Evolutionary conservation across 2,329 filamentous ascomycete species (phyloP).

Genomic region (Cladosporium sp.): DNA sequence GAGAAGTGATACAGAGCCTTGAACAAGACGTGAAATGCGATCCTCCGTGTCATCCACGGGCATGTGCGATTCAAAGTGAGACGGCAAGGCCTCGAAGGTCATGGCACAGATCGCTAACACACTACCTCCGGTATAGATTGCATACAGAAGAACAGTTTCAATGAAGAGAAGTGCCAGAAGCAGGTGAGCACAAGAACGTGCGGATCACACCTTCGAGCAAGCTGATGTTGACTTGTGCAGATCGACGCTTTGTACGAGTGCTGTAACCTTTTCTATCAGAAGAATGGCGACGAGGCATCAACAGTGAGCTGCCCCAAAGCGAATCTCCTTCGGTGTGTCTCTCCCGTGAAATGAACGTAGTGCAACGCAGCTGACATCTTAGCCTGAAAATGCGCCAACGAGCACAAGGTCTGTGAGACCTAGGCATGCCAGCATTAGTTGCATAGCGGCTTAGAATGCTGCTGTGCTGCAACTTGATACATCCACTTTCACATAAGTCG

Average conservation of each 20-base stretch:
- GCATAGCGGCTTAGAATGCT: too few relatives aligned
- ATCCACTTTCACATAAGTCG: not conserved
- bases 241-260: slow-evolving; percentile 90
- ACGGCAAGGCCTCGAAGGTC: too few relatives aligned
- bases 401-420: slow-evolving; percentile 38
- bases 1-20: slow-evolving; percentile 25
- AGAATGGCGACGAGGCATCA: slow-evolving; percentile 69
- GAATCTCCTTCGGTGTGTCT: slow-evolving; percentile 57
- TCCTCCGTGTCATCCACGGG: slow-evolving; percentile 80
- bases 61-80: slow-evolving; percentile 86
- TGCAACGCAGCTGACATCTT: not conserved
- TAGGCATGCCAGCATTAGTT: not conserved
- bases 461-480: not conserved
- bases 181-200: slow-evolving; percentile 32
- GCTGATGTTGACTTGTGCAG: slow-evolving; percentile 34
- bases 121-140: slow-evolving; percentile 54
- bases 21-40: slow-evolving; percentile 69
- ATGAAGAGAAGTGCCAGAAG: slow-evolving; percentile 76
- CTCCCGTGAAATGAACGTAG: not conserved
- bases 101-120: not conserved
- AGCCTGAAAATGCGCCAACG: slow-evolving; percentile 79
- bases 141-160: slow-evolving; percentile 75
- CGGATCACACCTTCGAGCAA: not conserved
- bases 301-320: slow-evolving; percentile 84
- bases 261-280: slow-evolving; percentile 82